phyloP scores from a whole-genome alignment of 2,329 filamentous ascomycete genomes.

The Alternaria arborescens region DNA sequence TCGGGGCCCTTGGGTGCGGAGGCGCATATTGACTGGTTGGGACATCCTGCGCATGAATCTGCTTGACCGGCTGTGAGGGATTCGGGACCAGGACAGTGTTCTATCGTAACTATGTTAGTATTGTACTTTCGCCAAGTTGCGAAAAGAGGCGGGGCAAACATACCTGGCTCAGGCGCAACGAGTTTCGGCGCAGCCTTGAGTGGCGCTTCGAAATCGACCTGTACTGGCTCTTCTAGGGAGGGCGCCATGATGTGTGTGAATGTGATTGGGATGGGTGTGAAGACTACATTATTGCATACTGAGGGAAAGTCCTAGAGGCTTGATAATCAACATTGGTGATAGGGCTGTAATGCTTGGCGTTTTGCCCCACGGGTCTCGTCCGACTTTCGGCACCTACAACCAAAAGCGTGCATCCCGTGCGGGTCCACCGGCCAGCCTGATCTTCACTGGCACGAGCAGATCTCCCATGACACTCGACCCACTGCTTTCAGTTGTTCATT shows the following conservation, averaged over 20 bases:
- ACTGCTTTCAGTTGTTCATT: not conserved
- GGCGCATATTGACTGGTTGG: constrained; percentile 95
- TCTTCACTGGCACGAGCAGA: not conserved
- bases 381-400: constrained; percentile 30
- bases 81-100: constrained; percentile 94
- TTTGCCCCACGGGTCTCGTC: constrained; percentile 35
- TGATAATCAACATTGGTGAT: constrained; percentile 44
- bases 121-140: not conserved
- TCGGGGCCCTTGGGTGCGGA: constrained; percentile 94
- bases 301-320: constrained; percentile 34
- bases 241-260: constrained; percentile 71
- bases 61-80: constrained; percentile 71
- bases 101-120: constrained; percentile 48
- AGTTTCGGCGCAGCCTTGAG: constrained; percentile 82
- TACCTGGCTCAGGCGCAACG: constrained; percentile 87
- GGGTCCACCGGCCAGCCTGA: not conserved
- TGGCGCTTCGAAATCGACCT: constrained; percentile 77
- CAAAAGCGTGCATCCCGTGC: constrained; percentile 5
- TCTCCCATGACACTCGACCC: not conserved
- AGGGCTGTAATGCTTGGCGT: constrained; percentile 37
- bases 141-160: constrained; percentile 28
- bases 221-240: constrained; percentile 73
- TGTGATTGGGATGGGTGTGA: constrained; percentile 15
- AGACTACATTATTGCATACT: constrained; percentile 32
- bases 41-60: constrained; percentile 92